Evolutionary conservation across 768 basidiomycete genomes (phyloP).

Genomic region (Lentinus tigrinus): DNA sequence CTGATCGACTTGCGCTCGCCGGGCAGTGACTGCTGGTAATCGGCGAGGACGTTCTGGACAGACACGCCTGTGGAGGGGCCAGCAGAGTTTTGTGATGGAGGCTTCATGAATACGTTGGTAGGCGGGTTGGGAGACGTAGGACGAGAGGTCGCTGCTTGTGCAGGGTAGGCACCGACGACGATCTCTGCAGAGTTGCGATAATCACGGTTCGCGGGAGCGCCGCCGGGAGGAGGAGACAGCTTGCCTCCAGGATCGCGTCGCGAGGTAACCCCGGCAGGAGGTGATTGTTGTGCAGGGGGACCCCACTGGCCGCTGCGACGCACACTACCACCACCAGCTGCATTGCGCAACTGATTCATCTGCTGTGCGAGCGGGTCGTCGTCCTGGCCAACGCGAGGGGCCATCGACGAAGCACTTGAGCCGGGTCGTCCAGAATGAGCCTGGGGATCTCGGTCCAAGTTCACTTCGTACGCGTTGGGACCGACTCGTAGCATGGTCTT

Average conservation of each 20-base stretch:
- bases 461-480: slow-evolving; percentile 52
- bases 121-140: slow-evolving; percentile 73
- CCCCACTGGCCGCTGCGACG: slow-evolving; percentile 37
- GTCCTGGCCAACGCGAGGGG: slow-evolving; percentile 35
- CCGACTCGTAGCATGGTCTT: slow-evolving; percentile 74
- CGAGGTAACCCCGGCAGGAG: slow-evolving; percentile 13
- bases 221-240: slow-evolving; percentile 40
- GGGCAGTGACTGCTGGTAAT: slow-evolving; percentile 85
- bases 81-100: slow-evolving; percentile 40
- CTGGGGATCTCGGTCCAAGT: slow-evolving; percentile 26
- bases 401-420: slow-evolving; percentile 10
- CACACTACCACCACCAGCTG: slow-evolving; percentile 41
- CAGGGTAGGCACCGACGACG: slow-evolving; percentile 76
- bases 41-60: slow-evolving; percentile 69
- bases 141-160: slow-evolving; percentile 52
- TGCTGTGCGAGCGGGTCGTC: slow-evolving; percentile 66
- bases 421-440: slow-evolving; percentile 16
- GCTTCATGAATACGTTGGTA: slow-evolving; percentile 75
- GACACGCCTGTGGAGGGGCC: slow-evolving; percentile 48
- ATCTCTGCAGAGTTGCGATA: slow-evolving; percentile 75
- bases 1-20: slow-evolving; percentile 72
- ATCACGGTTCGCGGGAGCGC: slow-evolving; percentile 42
- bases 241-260: slow-evolving; percentile 14
- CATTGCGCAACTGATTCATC: slow-evolving; percentile 50
- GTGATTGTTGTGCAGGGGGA: slow-evolving; percentile 16